phyloP scores from a whole-genome alignment of 257 asterid genomes.

The Eucommia ulmoides region DNA sequence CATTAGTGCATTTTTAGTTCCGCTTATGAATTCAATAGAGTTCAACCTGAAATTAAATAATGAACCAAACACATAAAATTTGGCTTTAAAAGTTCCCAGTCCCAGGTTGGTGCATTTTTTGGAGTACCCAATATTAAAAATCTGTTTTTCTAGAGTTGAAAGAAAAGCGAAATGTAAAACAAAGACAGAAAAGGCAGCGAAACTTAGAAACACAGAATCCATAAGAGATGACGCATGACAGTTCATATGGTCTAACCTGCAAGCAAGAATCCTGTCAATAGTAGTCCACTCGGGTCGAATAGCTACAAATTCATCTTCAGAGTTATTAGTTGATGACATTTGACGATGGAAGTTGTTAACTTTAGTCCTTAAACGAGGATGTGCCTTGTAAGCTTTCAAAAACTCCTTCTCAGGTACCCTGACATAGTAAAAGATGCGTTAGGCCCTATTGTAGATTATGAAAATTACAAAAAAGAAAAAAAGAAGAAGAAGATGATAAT shows the following conservation, averaged over 20 bases:
- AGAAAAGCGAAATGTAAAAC: not conserved
- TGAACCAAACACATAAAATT: too few relatives aligned
- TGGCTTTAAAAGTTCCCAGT: not conserved
- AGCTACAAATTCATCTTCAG: conserved; percentile 72
- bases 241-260: conserved; percentile 42
- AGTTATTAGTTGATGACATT: conserved; percentile 47
- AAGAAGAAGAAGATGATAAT: too few relatives aligned
- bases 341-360: conserved; percentile 76
- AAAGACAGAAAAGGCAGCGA: not conserved
- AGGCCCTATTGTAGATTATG: too few relatives aligned
- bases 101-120: too few relatives aligned
- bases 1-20: too few relatives aligned
- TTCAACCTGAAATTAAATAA: too few relatives aligned
- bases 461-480: not conserved
- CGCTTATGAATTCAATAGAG: too few relatives aligned
- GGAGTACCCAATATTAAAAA: too few relatives aligned
- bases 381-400: conserved; percentile 73
- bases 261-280: conserved; percentile 76
- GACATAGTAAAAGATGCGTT: too few relatives aligned
- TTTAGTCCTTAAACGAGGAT: conserved; percentile 81
- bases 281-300: conserved; percentile 96
- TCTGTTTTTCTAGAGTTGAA: not conserved
- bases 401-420: conserved; percentile 96
- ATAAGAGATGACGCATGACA: not conserved
- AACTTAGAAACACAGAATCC: too few relatives aligned